Evolutionary conservation across 176 grass and related monocot genomes (phyloP).

Genomic region (Poa annua): DNA sequence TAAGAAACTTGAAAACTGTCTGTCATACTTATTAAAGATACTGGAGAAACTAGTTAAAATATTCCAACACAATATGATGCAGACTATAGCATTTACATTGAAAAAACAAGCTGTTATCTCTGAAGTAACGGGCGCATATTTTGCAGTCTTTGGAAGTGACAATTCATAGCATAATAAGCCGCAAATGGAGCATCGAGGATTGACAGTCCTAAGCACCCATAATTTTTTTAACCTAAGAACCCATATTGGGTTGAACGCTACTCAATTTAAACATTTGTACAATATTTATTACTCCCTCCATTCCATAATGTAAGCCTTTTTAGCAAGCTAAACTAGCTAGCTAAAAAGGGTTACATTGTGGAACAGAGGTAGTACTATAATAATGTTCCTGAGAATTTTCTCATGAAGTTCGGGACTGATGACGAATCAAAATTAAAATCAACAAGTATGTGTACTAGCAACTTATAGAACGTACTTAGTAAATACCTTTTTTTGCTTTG

Average conservation of each 20-base stretch:
- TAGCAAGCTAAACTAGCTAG: no score
- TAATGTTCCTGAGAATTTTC: not conserved
- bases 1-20: slow-evolving; percentile 21
- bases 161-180: not conserved
- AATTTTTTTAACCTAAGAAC: not conserved
- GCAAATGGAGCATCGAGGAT: not conserved
- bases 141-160: not conserved
- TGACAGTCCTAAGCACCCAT: not conserved
- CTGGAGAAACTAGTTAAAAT: not conserved
- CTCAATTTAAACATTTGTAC: not conserved
- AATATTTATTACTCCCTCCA: not conserved
- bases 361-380: no score
- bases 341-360: no score
- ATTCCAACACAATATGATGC: not conserved
- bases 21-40: not conserved
- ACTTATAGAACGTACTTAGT: no score
- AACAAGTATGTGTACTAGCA: not conserved
- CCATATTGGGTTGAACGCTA: not conserved
- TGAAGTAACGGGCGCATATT: not conserved
- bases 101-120: not conserved
- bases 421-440: not conserved
- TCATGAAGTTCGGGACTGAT: not conserved
- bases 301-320: no score
- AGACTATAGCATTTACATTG: not conserved
- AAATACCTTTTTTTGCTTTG: no score